Percentiles rank a stretch among this genome's conserved stretches.
phyloP scores from a whole-genome alignment of 1,284 basidiomycete species.

The Trichosporon ovoides region DNA sequence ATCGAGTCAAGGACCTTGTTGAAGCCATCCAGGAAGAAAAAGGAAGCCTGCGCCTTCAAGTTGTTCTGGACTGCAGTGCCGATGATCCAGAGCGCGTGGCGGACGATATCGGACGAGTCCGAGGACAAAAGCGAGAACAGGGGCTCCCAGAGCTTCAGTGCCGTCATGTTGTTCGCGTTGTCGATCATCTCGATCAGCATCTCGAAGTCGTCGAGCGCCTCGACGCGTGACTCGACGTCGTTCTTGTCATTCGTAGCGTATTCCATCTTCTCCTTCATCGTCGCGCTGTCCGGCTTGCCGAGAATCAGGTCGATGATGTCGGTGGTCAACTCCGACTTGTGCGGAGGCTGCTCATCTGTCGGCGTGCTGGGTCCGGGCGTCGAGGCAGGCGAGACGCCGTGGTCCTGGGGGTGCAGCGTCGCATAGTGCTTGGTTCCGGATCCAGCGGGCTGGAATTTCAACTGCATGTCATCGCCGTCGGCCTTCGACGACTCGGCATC shows the following conservation, averaged over 20 bases:
- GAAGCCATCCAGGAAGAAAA: constrained; percentile 65
- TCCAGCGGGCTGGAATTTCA: constrained; percentile 35
- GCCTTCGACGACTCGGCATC: background rate
- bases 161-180: constrained; percentile 87
- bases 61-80: constrained; percentile 97
- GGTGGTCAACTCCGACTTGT: constrained; percentile 44
- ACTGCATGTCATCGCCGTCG: constrained; percentile 21
- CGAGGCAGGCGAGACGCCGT: constrained; percentile 28
- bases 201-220: constrained; percentile 88
- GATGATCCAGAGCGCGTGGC: constrained; percentile 79
- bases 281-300: constrained; percentile 73
- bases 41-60: constrained; percentile 68
- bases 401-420: constrained; percentile 41
- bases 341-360: constrained; percentile 6
- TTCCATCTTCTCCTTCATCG: constrained; percentile 80
- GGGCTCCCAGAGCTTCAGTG: constrained; percentile 79
- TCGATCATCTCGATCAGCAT: constrained; percentile 94
- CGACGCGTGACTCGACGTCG: constrained; percentile 62
- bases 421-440: constrained; percentile 15
- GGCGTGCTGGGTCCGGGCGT: constrained; percentile 32
- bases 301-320: constrained; percentile 79
- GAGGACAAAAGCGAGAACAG: constrained; percentile 64
- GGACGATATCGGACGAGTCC: constrained; percentile 60
- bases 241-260: constrained; percentile 62
- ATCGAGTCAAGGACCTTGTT: constrained; percentile 58